Conservation (phyloP, 345 rosid genomes). For the Eucalyptus paniculata region DNA sequence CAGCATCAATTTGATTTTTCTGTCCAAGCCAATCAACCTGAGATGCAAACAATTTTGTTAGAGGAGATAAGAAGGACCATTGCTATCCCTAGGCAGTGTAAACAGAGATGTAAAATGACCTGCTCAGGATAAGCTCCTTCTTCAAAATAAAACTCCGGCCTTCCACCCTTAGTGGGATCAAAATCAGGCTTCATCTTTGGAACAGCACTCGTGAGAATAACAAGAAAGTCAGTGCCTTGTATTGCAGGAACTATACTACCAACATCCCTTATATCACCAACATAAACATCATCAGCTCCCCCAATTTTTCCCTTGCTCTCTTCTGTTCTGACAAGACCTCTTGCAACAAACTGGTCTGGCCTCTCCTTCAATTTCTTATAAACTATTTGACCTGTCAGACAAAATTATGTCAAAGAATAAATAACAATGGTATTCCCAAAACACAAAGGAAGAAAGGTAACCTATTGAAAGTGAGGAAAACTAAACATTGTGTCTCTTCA, state of each 20-base stretch:
- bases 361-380: slow-evolving; percentile 82
- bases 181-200: slow-evolving; percentile 81
- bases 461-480: background rate
- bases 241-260: slow-evolving; percentile 47
- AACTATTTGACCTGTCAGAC: slow-evolving; percentile 62
- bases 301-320: slow-evolving; percentile 88
- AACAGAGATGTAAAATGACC: slow-evolving; percentile 11
- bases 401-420: background rate
- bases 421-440: background rate
- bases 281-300: slow-evolving; percentile 61
- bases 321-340: slow-evolving; percentile 73
- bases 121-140: slow-evolving; percentile 94
- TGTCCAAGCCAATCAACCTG: slow-evolving; percentile 99
- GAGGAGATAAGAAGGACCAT: background rate
- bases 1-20: slow-evolving; percentile 93
- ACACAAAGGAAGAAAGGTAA: background rate
- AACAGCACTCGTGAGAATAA: slow-evolving; percentile 92
- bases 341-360: slow-evolving; percentile 50
- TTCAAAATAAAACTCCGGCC: slow-evolving; percentile 91
- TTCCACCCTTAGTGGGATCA: slow-evolving; percentile 77
- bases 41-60: background rate
- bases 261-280: slow-evolving; percentile 66
- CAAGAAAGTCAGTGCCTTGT: slow-evolving; percentile 62
- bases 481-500: background rate
- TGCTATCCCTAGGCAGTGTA: background rate